Evolutionary conservation across 192 early-diverging fungal genomes (phyloP).

Genomic region (Funneliformis geosporum): DNA sequence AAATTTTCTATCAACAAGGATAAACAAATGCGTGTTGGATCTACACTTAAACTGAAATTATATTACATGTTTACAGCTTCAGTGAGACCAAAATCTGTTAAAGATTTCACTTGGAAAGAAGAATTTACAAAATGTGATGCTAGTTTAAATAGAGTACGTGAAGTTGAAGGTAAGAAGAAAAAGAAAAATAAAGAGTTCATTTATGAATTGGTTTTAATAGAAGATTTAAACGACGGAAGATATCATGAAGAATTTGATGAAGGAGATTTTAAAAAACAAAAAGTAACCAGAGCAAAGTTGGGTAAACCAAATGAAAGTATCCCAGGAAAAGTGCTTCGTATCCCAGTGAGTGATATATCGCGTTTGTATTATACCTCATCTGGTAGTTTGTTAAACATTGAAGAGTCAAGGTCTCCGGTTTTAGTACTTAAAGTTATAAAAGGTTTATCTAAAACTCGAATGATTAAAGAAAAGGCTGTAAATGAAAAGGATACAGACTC

Average conservation of each 20-base stretch:
- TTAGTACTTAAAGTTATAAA: slow-evolving; percentile 67
- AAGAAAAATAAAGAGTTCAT: slow-evolving; percentile 18
- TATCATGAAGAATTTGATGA: slow-evolving; percentile 67
- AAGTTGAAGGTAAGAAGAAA: neutral
- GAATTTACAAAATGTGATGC: slow-evolving; percentile 63
- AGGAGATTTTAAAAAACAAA: slow-evolving; percentile 32
- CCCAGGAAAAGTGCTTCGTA: slow-evolving; percentile 42
- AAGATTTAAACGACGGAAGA: slow-evolving; percentile 75
- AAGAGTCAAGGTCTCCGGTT: slow-evolving; percentile 67
- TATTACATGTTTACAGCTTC: slow-evolving; percentile 73
- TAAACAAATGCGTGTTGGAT: slow-evolving; percentile 33
- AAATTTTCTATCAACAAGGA: slow-evolving; percentile 20
- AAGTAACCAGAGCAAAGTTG: slow-evolving; percentile 19
- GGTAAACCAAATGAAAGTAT: slow-evolving; percentile 33
- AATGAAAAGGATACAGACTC: neutral
- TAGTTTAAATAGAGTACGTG: slow-evolving; percentile 38
- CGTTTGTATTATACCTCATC: slow-evolving; percentile 75
- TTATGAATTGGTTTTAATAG: slow-evolving; percentile 61
- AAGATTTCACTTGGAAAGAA: slow-evolving; percentile 82
- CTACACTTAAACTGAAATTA: slow-evolving; percentile 54
- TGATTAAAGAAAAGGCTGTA: neutral
- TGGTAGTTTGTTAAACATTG: slow-evolving; percentile 73
- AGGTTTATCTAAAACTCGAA: neutral
- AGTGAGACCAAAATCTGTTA: slow-evolving; percentile 54
- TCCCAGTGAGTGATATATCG: slow-evolving; percentile 49